Evolutionary conservation across 129 eudicot species (phyloP).

Genomic region (Kitagawia praeruptora): DNA sequence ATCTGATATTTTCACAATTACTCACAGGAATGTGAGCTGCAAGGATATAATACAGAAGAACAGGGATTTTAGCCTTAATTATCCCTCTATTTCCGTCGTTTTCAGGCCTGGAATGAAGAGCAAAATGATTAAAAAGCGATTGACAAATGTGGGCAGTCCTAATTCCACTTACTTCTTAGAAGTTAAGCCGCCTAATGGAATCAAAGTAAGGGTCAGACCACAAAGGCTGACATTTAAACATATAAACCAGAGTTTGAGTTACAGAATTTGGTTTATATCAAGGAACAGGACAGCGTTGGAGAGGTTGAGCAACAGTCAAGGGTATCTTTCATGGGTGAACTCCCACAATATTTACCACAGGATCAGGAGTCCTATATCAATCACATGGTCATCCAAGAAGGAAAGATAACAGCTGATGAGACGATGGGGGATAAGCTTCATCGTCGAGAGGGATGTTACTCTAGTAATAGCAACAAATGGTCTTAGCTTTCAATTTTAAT

Average conservation of each 20-base stretch:
- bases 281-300: constrained; percentile 26
- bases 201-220: constrained; percentile 63
- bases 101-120: constrained; percentile 46
- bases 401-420: constrained; percentile 11
- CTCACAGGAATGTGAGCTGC: constrained; percentile 86
- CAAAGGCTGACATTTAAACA: constrained; percentile 39
- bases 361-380: constrained; percentile 72
- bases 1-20: constrained; percentile 65
- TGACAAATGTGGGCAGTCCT: constrained; percentile 80
- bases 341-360: constrained; percentile 25
- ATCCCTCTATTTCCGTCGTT: constrained; percentile 75
- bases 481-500: background rate
- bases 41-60: constrained; percentile 39
- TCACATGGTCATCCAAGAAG: constrained; percentile 49
- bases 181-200: constrained; percentile 72
- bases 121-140: constrained; percentile 51
- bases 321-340: constrained; percentile 62
- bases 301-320: constrained; percentile 35
- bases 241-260: constrained; percentile 48
- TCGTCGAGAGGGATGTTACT: background rate
- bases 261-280: constrained; percentile 57
- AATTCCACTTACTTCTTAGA: constrained; percentile 59
- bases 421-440: too few species aligned
- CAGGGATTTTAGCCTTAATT: constrained; percentile 75
- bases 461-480: background rate